These are phyloP conservation scores for Emmonsiellopsis sp. DNA, from an alignment of 2,329 filamentous ascomycete species.

Conservation along the genomic window DNA sequence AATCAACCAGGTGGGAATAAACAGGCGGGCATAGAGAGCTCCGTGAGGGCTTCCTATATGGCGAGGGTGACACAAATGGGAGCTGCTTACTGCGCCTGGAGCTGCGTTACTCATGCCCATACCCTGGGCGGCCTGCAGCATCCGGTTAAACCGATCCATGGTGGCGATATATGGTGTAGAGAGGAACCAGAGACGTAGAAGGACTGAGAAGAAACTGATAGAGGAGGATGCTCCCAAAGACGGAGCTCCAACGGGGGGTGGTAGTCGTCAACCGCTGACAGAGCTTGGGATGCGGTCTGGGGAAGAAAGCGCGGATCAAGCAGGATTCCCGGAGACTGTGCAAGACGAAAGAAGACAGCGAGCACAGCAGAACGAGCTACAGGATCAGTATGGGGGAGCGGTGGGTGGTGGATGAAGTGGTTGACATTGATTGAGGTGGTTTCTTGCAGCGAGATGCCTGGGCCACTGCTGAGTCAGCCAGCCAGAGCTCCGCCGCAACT, in stretches of 20 bases:
- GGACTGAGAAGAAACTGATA: background rate
- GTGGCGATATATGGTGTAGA: conserved; percentile 15
- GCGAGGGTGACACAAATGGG: background rate
- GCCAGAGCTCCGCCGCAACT: background rate
- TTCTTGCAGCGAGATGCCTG: background rate
- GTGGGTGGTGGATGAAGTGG: background rate
- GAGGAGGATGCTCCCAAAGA: background rate
- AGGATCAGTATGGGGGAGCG: background rate
- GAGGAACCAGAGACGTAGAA: background rate
- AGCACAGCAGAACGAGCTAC: no score
- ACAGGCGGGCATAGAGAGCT: background rate
- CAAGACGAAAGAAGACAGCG: no score
- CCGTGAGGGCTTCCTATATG: background rate
- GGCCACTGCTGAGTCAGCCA: background rate
- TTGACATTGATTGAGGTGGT: background rate
- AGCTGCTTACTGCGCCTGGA: conserved; percentile 30
- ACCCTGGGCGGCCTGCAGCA: conserved; percentile 66
- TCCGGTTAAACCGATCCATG: conserved; percentile 89
- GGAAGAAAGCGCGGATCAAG: no score
- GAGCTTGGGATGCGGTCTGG: no score
- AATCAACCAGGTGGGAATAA: background rate
- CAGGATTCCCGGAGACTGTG: no score
- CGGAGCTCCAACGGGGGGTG: no score
- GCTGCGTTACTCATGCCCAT: conserved; percentile 39
- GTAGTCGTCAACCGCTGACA: no score